phyloP scores from a whole-genome alignment of 352 stramenopile species.

The Phytophthora gonapodyides region DNA sequence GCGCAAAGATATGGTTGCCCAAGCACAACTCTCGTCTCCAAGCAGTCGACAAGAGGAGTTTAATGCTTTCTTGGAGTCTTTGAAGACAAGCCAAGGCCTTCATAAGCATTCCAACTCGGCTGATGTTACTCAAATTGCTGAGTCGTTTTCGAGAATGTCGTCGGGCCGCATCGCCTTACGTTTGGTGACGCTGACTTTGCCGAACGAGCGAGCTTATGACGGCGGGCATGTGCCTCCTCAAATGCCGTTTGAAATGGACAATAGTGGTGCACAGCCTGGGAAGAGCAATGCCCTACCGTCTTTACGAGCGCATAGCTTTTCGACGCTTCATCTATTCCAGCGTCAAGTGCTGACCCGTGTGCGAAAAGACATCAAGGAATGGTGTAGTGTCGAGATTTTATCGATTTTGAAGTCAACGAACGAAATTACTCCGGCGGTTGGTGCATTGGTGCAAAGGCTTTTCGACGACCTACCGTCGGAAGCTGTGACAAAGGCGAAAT shows the following conservation, averaged over 20 bases:
- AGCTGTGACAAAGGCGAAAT: slow-evolving; percentile 66
- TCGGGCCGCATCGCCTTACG: slow-evolving; percentile 62
- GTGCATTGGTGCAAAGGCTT: slow-evolving; percentile 65
- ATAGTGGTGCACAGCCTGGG: slow-evolving; percentile 18
- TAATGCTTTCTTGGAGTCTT: slow-evolving; percentile 45
- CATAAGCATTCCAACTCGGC: slow-evolving; percentile 16
- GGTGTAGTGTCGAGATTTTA: slow-evolving; percentile 83
- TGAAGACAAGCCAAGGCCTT: slow-evolving; percentile 28
- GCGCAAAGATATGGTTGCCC: slow-evolving; percentile 31
- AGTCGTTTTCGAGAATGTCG: slow-evolving; percentile 50
- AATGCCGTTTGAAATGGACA: slow-evolving; percentile 69
- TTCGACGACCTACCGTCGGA: slow-evolving; percentile 70
- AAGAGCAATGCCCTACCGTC: slow-evolving; percentile 29
- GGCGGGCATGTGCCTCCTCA: slow-evolving; percentile 35
- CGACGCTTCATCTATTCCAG: slow-evolving; percentile 74
- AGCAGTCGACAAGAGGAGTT: slow-evolving; percentile 41
- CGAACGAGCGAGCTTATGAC: slow-evolving; percentile 72
- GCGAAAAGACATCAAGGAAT: slow-evolving; percentile 81
- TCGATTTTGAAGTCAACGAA: slow-evolving; percentile 72
- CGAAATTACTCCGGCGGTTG: slow-evolving; percentile 69
- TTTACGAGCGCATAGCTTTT: slow-evolving; percentile 53
- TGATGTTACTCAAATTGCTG: slow-evolving; percentile 55
- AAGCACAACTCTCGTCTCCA: slow-evolving; percentile 27
- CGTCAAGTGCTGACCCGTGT: slow-evolving; percentile 69
- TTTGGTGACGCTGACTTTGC: slow-evolving; percentile 79